Base-by-base conservation (phyloP, 176 grass and related monocot genomes). In the Raddia distichophylla region DNA sequence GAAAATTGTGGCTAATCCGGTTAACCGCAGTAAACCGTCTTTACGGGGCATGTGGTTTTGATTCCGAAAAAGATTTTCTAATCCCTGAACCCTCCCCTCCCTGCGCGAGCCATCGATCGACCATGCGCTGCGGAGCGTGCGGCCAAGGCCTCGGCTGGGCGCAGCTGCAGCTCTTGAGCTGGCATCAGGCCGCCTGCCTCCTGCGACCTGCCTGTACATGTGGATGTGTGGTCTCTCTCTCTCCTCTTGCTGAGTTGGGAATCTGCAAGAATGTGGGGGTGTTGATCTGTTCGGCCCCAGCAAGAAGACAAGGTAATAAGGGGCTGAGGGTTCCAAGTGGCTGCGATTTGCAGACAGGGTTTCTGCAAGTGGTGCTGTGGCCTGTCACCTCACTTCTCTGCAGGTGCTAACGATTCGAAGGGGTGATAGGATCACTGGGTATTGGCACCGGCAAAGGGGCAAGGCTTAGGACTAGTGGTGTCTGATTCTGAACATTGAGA, bases 81-180 rank as follows among this genome's bases (percentile, higher is more conserved):
- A 27, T 27, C 27, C 27, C 27, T 27, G 27, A 0, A 27, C 27
- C 27, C 27, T 27, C 27, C 27, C 37, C 37, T 40, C 37, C 37
- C 37, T 40, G 37, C 37, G 40, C 78, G 33, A 32, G 17, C 33
- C 71, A 58, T 5, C 67, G 10, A 58, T 5, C 67, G 10, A 27
- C 27, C 17, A 16, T 63, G 19, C 5, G 67, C 83, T 71, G 67
- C 50, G 43, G 43, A 64, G 17, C 8, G 37, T 51, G 60, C 80
- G 2, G 80, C 75, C 86, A 79, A 79, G n/a, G 46, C 66, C 10
- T 34, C 42, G 6, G 80, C 59, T 18, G 80, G 61, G 46, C 10
- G 65, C 77, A 17, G 64, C 77, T 85, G 60, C 86, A 79, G 75
- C 46, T 4, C 19, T 53, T 33, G 70, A 35, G 76, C 82, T 81